Percentiles rank a stretch among this genome's conserved stretches.
These are phyloP conservation scores for Paragyromitra xinjiangensis DNA, from an alignment of 495 filamentous ascomycete species.

Conservation along the genomic window DNA sequence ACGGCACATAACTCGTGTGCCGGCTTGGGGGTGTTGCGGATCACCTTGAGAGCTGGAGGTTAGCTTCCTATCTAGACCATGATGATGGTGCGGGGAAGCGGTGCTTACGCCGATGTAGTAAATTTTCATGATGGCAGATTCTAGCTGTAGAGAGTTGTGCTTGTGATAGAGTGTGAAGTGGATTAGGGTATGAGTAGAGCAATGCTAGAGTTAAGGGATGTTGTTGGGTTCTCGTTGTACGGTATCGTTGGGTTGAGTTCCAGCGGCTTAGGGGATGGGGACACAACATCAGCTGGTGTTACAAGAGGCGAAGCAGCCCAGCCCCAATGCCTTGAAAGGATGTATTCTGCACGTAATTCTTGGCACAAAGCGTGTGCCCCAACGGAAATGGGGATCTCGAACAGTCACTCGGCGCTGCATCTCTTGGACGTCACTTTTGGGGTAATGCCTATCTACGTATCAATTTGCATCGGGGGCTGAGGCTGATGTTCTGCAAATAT, in stretches of 20 bases:
- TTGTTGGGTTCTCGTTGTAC: neutral
- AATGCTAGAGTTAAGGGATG: neutral
- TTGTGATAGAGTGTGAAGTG: neutral
- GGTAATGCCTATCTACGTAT: neutral
- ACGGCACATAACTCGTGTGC: slow-evolving; percentile 82
- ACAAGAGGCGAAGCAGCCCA: slow-evolving; percentile 17
- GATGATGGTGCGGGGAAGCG: slow-evolving; percentile 5
- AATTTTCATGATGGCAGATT: slow-evolving; percentile 75
- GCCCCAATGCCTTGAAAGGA: neutral
- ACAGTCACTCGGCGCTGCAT: slow-evolving; percentile 2
- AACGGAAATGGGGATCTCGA: neutral
- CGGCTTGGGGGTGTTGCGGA: slow-evolving; percentile 81
- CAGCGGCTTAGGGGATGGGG: slow-evolving; percentile 1
- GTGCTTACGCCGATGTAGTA: slow-evolving; percentile 85
- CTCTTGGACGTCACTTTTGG: neutral
- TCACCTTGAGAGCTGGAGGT: slow-evolving; percentile 66
- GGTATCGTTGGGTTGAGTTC: neutral
- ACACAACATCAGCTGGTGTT: neutral
- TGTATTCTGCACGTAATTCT: neutral
- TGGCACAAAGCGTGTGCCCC: neutral
- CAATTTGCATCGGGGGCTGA: neutral
- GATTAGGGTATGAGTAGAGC: neutral
- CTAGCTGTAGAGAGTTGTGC: neutral
- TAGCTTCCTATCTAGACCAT: slow-evolving; percentile 23
- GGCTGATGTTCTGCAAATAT: neutral